Evolutionary conservation across 441 rosid species (phyloP).

Genomic region (Mallotus japonicus): DNA sequence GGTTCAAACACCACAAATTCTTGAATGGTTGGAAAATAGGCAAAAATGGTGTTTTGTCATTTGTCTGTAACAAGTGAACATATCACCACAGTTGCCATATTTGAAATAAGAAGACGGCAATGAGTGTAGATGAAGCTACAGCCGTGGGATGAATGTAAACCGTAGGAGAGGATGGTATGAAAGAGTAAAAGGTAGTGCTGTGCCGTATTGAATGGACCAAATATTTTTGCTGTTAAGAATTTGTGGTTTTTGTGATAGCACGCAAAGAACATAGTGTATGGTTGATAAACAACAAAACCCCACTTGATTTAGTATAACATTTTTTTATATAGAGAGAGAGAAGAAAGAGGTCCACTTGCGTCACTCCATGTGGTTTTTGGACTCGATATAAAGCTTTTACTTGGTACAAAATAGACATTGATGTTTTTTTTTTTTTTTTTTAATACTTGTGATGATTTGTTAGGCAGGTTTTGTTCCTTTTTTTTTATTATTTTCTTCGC

Average conservation of each 20-base stretch:
- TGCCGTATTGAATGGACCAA: background rate
- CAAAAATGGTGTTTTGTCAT: background rate
- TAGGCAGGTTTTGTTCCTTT: background rate
- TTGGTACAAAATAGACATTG: background rate
- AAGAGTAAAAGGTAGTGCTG: background rate
- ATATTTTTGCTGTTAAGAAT: background rate
- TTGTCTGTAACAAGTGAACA: background rate
- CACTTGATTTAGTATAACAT: background rate
- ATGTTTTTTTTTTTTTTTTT: no score
- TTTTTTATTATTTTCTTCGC: no score
- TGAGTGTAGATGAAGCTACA: no score
- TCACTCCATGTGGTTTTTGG: background rate
- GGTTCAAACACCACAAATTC: slow-evolving; percentile 5
- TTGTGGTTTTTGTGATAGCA: slow-evolving; percentile 4
- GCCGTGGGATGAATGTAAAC: background rate
- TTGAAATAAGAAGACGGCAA: no score
- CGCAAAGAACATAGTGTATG: slow-evolving; percentile 1
- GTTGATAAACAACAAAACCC: slow-evolving; percentile 20
- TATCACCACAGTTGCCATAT: background rate
- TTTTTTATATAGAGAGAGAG: background rate
- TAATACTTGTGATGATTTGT: background rate
- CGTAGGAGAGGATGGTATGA: background rate
- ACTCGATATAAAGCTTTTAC: no score
- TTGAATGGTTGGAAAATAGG: background rate
- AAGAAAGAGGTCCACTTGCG: slow-evolving; percentile 5